Percentiles rank a stretch among this genome's conserved stretches.
Evolutionary conservation across 2,329 filamentous ascomycete genomes (phyloP).

Genomic region (Penicillium hesseltinei): DNA sequence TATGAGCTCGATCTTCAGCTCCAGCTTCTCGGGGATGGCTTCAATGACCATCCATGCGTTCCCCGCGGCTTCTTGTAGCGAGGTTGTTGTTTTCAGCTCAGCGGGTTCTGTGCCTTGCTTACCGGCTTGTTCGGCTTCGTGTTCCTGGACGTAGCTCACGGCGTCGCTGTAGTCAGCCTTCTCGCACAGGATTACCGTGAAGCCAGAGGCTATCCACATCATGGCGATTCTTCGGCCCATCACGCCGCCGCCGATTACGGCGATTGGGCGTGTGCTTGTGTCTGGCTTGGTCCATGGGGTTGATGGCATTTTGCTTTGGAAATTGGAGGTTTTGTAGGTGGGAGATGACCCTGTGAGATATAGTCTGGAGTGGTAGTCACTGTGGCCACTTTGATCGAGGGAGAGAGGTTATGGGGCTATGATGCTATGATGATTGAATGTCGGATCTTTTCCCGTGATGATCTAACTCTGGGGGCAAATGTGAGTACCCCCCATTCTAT

Average conservation of each 20-base stretch:
- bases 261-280: constrained; percentile 21
- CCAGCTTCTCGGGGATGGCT: constrained; percentile 18
- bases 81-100: constrained; percentile 8
- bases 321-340: neutral
- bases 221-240: constrained; percentile 24
- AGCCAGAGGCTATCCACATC: constrained; percentile 22
- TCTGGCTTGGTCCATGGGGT: constrained; percentile 20
- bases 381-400: neutral
- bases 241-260: constrained; percentile 21
- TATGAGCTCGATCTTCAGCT: constrained; percentile 17
- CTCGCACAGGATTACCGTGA: constrained; percentile 19
- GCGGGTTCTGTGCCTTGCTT: constrained; percentile 16
- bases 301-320: constrained; percentile 13
- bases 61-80: constrained; percentile 9
- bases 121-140: constrained; percentile 14
- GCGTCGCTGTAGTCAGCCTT: constrained; percentile 12
- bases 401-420: neutral
- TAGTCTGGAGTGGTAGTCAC: neutral
- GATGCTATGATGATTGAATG: constrained; percentile 11
- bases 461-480: constrained; percentile 12
- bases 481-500: neutral
- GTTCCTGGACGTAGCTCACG: constrained; percentile 14
- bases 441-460: constrained; percentile 7
- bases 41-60: constrained; percentile 22
- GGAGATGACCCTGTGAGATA: neutral